phyloP scores from a whole-genome alignment of 768 basidiomycete species.

The Tylopilus plumbeoviolaceoides region DNA sequence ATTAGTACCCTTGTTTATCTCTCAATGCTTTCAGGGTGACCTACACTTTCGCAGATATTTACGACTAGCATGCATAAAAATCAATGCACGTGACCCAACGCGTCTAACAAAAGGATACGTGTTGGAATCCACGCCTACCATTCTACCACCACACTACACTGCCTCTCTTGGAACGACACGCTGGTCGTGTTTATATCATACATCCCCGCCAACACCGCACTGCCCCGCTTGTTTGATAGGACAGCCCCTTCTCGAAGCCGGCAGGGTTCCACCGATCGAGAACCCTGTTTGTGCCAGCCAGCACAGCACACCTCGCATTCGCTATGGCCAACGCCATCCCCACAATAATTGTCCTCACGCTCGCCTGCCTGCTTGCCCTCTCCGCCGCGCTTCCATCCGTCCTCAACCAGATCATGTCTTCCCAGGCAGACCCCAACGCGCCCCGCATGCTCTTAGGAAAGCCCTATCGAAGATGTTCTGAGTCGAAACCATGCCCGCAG shows the following conservation, averaged over 20 bases:
- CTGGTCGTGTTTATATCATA: slow-evolving; percentile 8
- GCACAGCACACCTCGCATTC: background rate
- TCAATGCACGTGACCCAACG: slow-evolving; percentile 16
- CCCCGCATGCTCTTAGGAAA: slow-evolving; percentile 16
- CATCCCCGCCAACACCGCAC: background rate
- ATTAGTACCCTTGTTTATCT: background rate
- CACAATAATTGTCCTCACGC: background rate
- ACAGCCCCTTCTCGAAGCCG: background rate
- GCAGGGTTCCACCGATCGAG: background rate
- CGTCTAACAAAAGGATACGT: background rate
- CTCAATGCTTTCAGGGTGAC: background rate
- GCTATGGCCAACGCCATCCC: slow-evolving; percentile 3
- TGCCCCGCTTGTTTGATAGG: background rate
- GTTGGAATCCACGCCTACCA: background rate
- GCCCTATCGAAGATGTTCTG: slow-evolving; percentile 5
- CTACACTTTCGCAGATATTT: too few species aligned
- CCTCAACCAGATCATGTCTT: background rate
- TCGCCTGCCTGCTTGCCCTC: slow-evolving; percentile 9
- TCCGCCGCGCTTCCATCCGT: slow-evolving; percentile 8
- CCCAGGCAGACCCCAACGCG: background rate
- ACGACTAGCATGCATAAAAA: too few species aligned
- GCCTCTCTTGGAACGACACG: slow-evolving; percentile 5
- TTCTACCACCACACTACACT: background rate
- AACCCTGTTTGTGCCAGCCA: too few species aligned
- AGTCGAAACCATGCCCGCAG: background rate